These are phyloP conservation scores for Kodamaea derodonti DNA, from an alignment of 1,139 yeast species.

Conservation along the genomic window DNA sequence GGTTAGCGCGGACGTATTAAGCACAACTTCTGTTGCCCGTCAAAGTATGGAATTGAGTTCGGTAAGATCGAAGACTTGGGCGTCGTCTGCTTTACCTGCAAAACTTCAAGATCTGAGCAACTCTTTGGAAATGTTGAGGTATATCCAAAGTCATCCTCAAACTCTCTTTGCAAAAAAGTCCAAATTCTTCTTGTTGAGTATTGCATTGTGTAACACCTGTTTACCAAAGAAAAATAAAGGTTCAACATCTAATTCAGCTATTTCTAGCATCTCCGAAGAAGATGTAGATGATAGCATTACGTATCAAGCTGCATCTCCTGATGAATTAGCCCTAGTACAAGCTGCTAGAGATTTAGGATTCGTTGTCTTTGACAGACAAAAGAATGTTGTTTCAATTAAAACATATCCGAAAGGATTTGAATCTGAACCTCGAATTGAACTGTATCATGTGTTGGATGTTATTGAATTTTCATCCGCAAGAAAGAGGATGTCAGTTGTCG, in stretches of 20 bases:
- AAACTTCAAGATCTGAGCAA: constrained; percentile 25
- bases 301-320: constrained; percentile 95
- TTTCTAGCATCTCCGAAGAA: constrained; percentile 5
- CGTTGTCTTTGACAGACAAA: constrained; percentile 67
- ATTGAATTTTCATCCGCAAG: constrained; percentile 86
- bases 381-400: constrained; percentile 57
- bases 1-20: not conserved
- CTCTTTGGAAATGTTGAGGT: constrained; percentile 57
- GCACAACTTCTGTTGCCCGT: constrained; percentile 3
- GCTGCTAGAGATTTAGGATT: constrained; percentile 96
- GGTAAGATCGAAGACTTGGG: constrained; percentile 26
- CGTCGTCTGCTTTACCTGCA: constrained; percentile 36
- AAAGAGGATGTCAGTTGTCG: constrained; percentile 91
- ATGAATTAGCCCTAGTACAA: constrained; percentile 85
- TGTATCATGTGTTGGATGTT: constrained; percentile 69
- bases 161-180: constrained; percentile 69
- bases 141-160: constrained; percentile 69
- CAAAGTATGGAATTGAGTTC: constrained; percentile 11
- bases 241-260: constrained; percentile 1
- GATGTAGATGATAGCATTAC: constrained; percentile 47
- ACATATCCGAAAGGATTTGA: constrained; percentile 84
- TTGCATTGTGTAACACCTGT: constrained; percentile 90
- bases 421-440: constrained; percentile 56
- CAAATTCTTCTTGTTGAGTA: constrained; percentile 69
- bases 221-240: constrained; percentile 48